Percentiles rank a stretch among this genome's conserved stretches.
phyloP scores from a whole-genome alignment of 108 stramenopile species.

The Pseudonitzschia delicatissima region DNA sequence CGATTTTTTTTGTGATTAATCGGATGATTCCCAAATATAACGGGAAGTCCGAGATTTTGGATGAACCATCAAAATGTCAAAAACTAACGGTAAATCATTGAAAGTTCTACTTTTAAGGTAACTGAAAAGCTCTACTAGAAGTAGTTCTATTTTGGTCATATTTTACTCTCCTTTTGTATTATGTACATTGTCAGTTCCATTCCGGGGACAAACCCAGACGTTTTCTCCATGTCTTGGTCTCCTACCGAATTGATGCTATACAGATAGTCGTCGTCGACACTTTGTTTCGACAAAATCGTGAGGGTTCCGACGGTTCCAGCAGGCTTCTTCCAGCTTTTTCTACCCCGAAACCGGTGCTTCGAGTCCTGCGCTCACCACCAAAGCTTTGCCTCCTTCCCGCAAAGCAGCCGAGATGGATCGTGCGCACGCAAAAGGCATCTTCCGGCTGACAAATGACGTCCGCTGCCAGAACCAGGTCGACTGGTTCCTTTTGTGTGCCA shows the following conservation, averaged over 20 bases:
- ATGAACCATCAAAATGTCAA: too few relatives aligned
- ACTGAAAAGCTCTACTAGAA: too few relatives aligned
- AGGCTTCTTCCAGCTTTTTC: slow-evolving; percentile 65
- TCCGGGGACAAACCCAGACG: slow-evolving; percentile 66
- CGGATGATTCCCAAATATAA: too few relatives aligned
- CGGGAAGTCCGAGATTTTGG: too few relatives aligned
- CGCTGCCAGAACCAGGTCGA: slow-evolving; percentile 75
- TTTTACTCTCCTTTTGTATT: too few relatives aligned
- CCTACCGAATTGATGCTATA: neutral
- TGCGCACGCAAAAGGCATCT: slow-evolving; percentile 71
- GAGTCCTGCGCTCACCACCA: slow-evolving; percentile 69
- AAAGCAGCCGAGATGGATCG: slow-evolving; percentile 64
- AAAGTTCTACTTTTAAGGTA: too few relatives aligned
- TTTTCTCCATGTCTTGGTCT: slow-evolving; percentile 36
- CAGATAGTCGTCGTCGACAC: neutral
- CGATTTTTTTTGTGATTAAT: too few relatives aligned
- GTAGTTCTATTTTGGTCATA: too few relatives aligned
- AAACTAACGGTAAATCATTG: too few relatives aligned
- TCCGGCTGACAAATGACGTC: slow-evolving; percentile 81
- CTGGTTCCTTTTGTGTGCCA: slow-evolving; percentile 28
- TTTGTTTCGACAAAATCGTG: neutral
- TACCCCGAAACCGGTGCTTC: slow-evolving; percentile 82
- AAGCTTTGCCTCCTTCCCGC: slow-evolving; percentile 46
- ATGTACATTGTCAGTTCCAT: slow-evolving; percentile 66
- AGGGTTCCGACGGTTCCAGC: slow-evolving; percentile 38